phyloP scores from a whole-genome alignment of 108 stramenopile genomes.

The Nitzschia inconspicua region DNA sequence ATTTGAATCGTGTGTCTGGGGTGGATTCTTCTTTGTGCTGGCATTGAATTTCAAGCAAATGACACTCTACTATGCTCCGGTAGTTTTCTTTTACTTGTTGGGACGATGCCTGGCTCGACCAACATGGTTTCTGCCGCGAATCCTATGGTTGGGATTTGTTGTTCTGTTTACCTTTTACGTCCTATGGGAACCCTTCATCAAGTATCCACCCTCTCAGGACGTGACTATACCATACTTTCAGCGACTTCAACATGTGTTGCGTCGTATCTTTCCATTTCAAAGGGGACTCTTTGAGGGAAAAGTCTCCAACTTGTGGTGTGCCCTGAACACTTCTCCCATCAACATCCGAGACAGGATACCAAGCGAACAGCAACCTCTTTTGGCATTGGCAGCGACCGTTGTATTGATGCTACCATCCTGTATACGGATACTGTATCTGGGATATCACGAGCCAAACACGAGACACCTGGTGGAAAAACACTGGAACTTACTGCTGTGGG shows the following conservation, averaged over 20 bases:
- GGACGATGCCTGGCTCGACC: conserved; percentile 59
- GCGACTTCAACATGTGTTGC: conserved; percentile 52
- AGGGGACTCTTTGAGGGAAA: conserved; percentile 96
- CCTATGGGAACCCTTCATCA: conserved; percentile 81
- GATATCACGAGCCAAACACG: conserved; percentile 5
- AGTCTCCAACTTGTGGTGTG: conserved; percentile 94
- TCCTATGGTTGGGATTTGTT: conserved; percentile 60
- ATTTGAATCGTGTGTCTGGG: conserved; percentile 52
- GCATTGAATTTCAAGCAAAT: conserved; percentile 97
- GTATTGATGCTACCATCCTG: conserved; percentile 52
- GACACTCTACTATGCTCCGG: conserved; percentile 93
- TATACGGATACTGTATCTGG: conserved; percentile 40
- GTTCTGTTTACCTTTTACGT: conserved; percentile 65
- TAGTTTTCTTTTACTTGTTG: conserved; percentile 82
- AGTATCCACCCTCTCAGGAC: conserved; percentile 19
- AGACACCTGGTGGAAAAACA: conserved; percentile 7
- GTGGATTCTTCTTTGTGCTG: conserved; percentile 69
- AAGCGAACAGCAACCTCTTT: conserved; percentile 37
- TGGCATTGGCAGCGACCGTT: conserved; percentile 48
- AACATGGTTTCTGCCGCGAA: conserved; percentile 12
- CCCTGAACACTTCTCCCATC: conserved; percentile 59
- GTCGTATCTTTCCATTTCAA: conserved; percentile 87
- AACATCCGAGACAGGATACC: conserved; percentile 62
- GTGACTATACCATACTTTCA: conserved; percentile 11
- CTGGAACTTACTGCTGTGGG: conserved; percentile 49